Base-by-base conservation (phyloP, 768 basidiomycete species). In the Tylopilus vinaceipallidus region DNA sequence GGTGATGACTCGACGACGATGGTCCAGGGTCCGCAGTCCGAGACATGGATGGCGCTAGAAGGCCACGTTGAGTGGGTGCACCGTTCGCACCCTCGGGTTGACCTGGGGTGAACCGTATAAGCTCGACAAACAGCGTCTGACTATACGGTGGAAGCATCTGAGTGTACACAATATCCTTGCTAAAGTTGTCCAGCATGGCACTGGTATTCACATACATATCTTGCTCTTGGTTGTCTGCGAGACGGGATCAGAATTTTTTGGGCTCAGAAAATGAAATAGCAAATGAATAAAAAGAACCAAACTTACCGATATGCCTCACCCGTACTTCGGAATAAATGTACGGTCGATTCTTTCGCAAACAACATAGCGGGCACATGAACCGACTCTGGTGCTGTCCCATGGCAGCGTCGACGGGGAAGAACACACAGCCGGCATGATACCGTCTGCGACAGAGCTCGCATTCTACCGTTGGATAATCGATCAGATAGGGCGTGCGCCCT, bases 321-420 rank as follows among this genome's bases (percentile, higher is more conserved):
- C 89, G 79, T 19, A 92, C 79, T 58, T 91, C 87, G 1, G 88
- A 87, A 60, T 83, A 84, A 23, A 78, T 78, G 59, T 91, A 93
- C 6, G 71, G 67, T 51, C 77, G 77, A 51, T 82, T 86, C 72
- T 86, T 90, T 43, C 86, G 79, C 57, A 91, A 66, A 65, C 83
- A 84, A 62, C 91, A 92, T 17, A 92, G 65, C 0, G 90, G 90
- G 59, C 91, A 92, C 52, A 74, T 75, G 69, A 84, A 88, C n/a
- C 69, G 66, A 43, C 55, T 65, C 56, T 61, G 60, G 58, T 55
- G 61, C 51, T 66, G 66, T 30, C 59, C 64, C 55, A 57, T 58
- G 41, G 60, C 62, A 53, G 66, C 62, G 24, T 84, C 79, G 33
- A 70, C 56, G 3, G 83, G 80, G 66, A 77, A 87, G 68, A 87